Percentiles rank a stretch among this genome's conserved stretches.
Evolutionary conservation across 2,329 filamentous ascomycete genomes (phyloP).

Genomic region (Colletotrichum shisoi): DNA sequence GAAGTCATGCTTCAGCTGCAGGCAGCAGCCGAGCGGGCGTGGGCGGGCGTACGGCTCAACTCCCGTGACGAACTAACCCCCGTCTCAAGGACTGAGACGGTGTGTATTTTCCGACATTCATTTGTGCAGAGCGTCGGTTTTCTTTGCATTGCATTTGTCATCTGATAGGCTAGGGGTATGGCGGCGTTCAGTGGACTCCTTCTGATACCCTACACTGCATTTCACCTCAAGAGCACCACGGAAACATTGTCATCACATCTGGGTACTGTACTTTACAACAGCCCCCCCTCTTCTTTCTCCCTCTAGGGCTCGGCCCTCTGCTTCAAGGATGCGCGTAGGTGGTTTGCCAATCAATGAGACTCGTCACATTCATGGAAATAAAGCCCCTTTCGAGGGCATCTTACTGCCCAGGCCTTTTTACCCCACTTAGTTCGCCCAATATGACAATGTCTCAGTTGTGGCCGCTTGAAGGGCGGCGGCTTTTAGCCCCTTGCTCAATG

Average conservation of each 20-base stretch:
- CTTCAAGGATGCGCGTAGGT: slow-evolving; percentile 8
- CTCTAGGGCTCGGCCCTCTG: not conserved
- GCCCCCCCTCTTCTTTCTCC: not conserved
- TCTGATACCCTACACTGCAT: slow-evolving; percentile 40
- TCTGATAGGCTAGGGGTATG: slow-evolving; percentile 32
- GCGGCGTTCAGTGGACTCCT: slow-evolving; percentile 38
- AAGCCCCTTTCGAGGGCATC: not conserved
- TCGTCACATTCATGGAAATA: slow-evolving; percentile 11
- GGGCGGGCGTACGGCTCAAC: not conserved
- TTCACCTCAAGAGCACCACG: slow-evolving; percentile 31
- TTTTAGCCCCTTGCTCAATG: slow-evolving; percentile 17
- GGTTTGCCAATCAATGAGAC: slow-evolving; percentile 15
- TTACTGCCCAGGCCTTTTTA: not conserved
- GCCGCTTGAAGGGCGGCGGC: slow-evolving; percentile 9
- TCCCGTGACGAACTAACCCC: not conserved
- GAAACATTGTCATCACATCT: slow-evolving; percentile 24
- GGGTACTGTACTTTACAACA: slow-evolving; percentile 28
- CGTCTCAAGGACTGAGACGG: not conserved
- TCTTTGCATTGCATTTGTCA: slow-evolving; percentile 34
- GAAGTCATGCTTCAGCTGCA: not conserved
- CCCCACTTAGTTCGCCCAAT: slow-evolving; percentile 2
- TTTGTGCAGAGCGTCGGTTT: slow-evolving; percentile 18
- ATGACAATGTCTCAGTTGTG: slow-evolving; percentile 18
- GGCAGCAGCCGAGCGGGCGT: not conserved
- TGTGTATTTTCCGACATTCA: slow-evolving; percentile 9